Percentiles rank a stretch among this genome's conserved stretches.
Evolutionary conservation across 2,329 filamentous ascomycete genomes (phyloP).

Genomic region (Microdochium trichocladiopsis): DNA sequence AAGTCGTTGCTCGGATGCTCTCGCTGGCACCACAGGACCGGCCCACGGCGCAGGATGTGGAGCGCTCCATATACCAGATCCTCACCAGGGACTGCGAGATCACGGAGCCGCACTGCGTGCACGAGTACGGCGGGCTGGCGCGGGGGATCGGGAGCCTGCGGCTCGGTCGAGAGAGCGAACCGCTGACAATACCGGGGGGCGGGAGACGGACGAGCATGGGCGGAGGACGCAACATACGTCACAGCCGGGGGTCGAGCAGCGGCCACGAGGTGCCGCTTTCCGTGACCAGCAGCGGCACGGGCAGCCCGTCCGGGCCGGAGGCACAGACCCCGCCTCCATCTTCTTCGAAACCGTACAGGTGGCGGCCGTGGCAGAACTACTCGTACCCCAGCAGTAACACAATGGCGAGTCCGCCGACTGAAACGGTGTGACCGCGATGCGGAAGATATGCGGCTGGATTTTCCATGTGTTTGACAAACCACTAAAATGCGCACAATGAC

Average conservation of each 20-base stretch:
- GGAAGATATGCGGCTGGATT: too few relatives aligned
- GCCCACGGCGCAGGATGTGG: conserved; percentile 44
- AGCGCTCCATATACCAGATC: conserved; percentile 44
- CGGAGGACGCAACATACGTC: neutral
- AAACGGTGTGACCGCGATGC: neutral
- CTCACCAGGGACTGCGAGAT: conserved; percentile 40
- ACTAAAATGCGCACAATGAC: too few relatives aligned
- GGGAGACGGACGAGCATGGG: neutral
- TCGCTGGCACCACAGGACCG: conserved; percentile 41
- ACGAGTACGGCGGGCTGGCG: conserved; percentile 29
- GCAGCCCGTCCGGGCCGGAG: neutral
- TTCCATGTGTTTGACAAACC: too few relatives aligned
- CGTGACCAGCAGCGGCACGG: neutral
- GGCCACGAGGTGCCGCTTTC: neutral
- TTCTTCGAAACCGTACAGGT: neutral
- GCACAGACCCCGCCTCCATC: neutral
- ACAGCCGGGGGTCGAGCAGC: neutral
- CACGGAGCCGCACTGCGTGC: conserved; percentile 46
- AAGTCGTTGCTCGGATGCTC: conserved; percentile 48
- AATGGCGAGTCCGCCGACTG: neutral
- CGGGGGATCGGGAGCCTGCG: conserved; percentile 21
- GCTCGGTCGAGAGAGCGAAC: conserved; percentile 18
- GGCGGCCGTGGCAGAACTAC: neutral
- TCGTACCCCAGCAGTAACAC: neutral
- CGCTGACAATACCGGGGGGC: conserved; percentile 14